These are phyloP conservation scores for Davidsoniella virescens DNA, from an alignment of 2,329 filamentous ascomycete species.

Conservation along the genomic window DNA sequence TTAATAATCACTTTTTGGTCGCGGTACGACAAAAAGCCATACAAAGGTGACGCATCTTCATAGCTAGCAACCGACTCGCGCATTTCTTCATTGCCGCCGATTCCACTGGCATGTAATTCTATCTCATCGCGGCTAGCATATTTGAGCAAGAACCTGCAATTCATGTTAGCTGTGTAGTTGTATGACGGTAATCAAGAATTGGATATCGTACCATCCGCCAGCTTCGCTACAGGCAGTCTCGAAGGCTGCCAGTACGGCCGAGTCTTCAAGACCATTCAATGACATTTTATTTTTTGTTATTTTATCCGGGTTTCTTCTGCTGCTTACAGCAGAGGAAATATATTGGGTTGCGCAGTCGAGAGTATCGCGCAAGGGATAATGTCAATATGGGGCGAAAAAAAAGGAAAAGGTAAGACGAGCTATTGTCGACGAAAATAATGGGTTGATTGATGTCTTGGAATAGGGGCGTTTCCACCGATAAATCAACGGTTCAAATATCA, in stretches of 20 bases:
- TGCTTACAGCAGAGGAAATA: conserved; percentile 2
- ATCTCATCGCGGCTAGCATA: conserved; percentile 83
- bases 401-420: not conserved
- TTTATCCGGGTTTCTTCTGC: conserved; percentile 1
- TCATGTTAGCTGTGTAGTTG: conserved; percentile 2
- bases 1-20: conserved; percentile 83
- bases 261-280: conserved; percentile 81
- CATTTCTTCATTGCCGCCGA: conserved; percentile 69
- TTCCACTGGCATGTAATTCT: conserved; percentile 59
- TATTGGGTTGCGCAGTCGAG: conserved; percentile 2
- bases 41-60: conserved; percentile 73
- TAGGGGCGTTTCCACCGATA: not conserved
- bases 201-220: conserved; percentile 73
- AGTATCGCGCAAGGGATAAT: conserved; percentile 6
- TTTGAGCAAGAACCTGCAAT: conserved; percentile 74
- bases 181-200: not conserved
- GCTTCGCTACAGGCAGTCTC: conserved; percentile 64
- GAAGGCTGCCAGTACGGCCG: conserved; percentile 69
- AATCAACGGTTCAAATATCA: too few relatives aligned
- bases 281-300: conserved; percentile 48
- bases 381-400: conserved; percentile 3
- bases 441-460: not conserved
- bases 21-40: conserved; percentile 79
- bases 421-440: not conserved
- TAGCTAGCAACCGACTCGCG: conserved; percentile 63